These are phyloP conservation scores for Calocybe gangraenosa DNA, from an alignment of 768 basidiomycete genomes.

Conservation along the genomic window DNA sequence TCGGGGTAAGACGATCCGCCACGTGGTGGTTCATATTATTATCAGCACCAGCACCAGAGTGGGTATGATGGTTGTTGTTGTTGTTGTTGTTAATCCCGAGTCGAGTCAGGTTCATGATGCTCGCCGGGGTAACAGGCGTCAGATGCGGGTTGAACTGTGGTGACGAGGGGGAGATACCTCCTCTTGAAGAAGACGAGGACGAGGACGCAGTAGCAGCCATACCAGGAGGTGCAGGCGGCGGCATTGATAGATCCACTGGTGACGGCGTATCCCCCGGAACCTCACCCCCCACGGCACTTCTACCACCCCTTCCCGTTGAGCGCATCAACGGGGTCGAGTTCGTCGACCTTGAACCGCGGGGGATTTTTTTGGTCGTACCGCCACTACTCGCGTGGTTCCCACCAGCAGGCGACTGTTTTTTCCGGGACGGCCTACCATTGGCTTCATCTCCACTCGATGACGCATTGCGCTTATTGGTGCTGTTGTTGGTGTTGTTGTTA, in stretches of 20 bases:
- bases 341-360: constrained; percentile 46
- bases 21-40: too few species aligned
- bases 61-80: not conserved
- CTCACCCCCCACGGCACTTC: constrained; percentile 31
- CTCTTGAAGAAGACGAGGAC: constrained; percentile 7
- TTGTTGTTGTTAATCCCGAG: constrained; percentile 44
- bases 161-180: constrained; percentile 13
- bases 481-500: not conserved
- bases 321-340: constrained; percentile 57
- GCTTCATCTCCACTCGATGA: constrained; percentile 56
- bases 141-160: constrained; percentile 28
- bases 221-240: constrained; percentile 65
- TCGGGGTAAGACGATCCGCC: too few species aligned
- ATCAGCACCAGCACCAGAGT: too few species aligned
- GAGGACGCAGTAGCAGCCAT: constrained; percentile 11
- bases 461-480: constrained; percentile 44
- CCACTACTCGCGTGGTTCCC: constrained; percentile 17
- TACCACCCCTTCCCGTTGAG: constrained; percentile 40
- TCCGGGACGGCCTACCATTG: constrained; percentile 28
- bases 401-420: constrained; percentile 52
- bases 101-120: constrained; percentile 84
- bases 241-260: constrained; percentile 87
- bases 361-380: constrained; percentile 16
- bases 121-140: constrained; percentile 85
- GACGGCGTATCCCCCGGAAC: constrained; percentile 63